phyloP scores from a whole-genome alignment of 2,329 filamentous ascomycete genomes.

The Aspergillus texensis region DNA sequence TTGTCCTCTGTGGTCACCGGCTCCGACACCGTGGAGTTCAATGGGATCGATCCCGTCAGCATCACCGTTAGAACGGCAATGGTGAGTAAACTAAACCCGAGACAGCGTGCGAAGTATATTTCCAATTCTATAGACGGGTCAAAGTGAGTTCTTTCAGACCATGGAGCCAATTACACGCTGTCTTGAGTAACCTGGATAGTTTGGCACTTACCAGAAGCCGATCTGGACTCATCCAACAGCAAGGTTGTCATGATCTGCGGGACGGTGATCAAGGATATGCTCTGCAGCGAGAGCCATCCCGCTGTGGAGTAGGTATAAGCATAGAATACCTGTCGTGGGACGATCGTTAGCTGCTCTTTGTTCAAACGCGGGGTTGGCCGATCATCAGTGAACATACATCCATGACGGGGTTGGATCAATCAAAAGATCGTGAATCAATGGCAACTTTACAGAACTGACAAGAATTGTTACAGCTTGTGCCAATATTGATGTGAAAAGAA shows the following conservation, averaged over 20 bases:
- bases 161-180: background rate
- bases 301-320: constrained; percentile 49
- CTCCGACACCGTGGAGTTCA: constrained; percentile 54
- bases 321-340: constrained; percentile 43
- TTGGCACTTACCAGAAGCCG: constrained; percentile 53
- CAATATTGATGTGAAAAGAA: background rate
- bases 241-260: constrained; percentile 65
- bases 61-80: constrained; percentile 67
- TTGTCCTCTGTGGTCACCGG: constrained; percentile 46
- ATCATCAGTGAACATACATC: constrained; percentile 20
- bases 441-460: background rate
- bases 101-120: constrained; percentile 71
- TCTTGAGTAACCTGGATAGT: background rate
- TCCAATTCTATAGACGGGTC: constrained; percentile 52
- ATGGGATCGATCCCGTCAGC: constrained; percentile 70
- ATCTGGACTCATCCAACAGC: constrained; percentile 59
- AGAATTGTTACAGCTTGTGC: background rate
- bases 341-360: constrained; percentile 14
- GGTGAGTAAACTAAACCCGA: constrained; percentile 68
- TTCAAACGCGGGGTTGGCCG: background rate
- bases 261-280: constrained; percentile 58
- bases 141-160: background rate
- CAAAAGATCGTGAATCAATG: background rate
- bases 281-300: constrained; percentile 49
- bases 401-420: constrained; percentile 13